phyloP scores from a whole-genome alignment of 1,139 yeast species.

The Yamadazyma kanchanaburiensis region DNA sequence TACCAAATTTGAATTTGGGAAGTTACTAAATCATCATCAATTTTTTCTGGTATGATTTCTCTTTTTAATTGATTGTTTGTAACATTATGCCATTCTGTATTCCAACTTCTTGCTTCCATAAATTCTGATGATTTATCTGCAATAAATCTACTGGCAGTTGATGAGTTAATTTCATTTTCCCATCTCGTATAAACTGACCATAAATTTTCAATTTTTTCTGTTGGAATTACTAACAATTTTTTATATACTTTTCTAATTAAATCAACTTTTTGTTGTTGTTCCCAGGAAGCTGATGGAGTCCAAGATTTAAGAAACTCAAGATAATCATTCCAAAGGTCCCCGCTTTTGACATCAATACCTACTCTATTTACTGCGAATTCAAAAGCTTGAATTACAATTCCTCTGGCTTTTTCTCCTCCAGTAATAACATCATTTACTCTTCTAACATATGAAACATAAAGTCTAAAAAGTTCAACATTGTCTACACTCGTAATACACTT shows the following conservation, averaged over 20 bases:
- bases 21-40: conserved; percentile 15
- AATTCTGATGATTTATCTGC: conserved; percentile 83
- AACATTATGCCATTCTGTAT: conserved; percentile 63
- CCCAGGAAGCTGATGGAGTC: conserved; percentile 83
- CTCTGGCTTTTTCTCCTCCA: conserved; percentile 83
- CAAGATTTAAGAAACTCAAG: conserved; percentile 74
- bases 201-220: conserved; percentile 66
- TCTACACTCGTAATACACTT: conserved; percentile 58
- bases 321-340: conserved; percentile 79
- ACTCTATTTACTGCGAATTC: conserved; percentile 79
- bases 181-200: conserved; percentile 84
- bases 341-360: conserved; percentile 73
- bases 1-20: conserved; percentile 59
- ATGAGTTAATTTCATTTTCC: conserved; percentile 73
- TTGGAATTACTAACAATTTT: conserved; percentile 67
- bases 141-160: conserved; percentile 82
- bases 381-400: conserved; percentile 74
- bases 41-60: conserved; percentile 31
- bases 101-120: conserved; percentile 83
- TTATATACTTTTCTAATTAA: conserved; percentile 73
- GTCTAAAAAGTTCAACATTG: conserved; percentile 65
- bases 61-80: conserved; percentile 43
- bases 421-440: conserved; percentile 75
- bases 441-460: conserved; percentile 76
- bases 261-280: conserved; percentile 79